Base-by-base conservation (phyloP, 148 eudicot genomes). In the Nyssa sinensis region DNA sequence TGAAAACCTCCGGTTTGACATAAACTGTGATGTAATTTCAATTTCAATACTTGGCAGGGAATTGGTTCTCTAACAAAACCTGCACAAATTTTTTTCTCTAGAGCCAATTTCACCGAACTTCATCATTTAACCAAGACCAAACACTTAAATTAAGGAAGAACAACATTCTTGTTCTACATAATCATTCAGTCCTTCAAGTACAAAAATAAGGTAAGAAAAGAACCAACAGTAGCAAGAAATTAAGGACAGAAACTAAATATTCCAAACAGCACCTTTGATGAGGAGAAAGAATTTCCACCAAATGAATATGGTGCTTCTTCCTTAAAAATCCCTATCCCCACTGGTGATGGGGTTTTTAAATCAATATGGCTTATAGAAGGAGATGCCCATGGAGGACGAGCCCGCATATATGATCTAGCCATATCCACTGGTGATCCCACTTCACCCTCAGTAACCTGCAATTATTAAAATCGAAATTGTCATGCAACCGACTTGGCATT, bases 371-470 rank as follows among this genome's bases (percentile, higher is more conserved):
- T 81, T 44, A 69, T 24, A 39, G 88, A 70, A 41, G 87, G 90
- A 61, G 98, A 91, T 55, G 84, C 85, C 97, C 97, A 89, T 25
- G 87, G 85, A 81, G 93, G 90, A 64, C 94, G 92, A 58, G 80
- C 88, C 78, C 73, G 86, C 98, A 93, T 93, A 78, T 89, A 93
- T 60, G 87, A 84, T 78, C 86, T 91, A 41, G 98, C 98, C 84
- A 93, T 65, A 81, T 93, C 93, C 73, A 86, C 87, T 34, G 98
- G 98, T 44, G 98, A 89, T 62, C 88, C 88, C 64, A 65, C 78
- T 67, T 80, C 90, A 51, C 59, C 79, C 59, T 79, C 77, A 59
- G 77, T 67, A 16, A 76, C 80, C 98, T 93, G 83, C 73, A 72
- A 77, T 30, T 27, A 70, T 35, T 25, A 62, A 79, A 39, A 35